Percentiles rank a stretch among this genome's conserved stretches.
phyloP scores from a whole-genome alignment of 164 flowering plant species.

The Macadamia tetraphylla region DNA sequence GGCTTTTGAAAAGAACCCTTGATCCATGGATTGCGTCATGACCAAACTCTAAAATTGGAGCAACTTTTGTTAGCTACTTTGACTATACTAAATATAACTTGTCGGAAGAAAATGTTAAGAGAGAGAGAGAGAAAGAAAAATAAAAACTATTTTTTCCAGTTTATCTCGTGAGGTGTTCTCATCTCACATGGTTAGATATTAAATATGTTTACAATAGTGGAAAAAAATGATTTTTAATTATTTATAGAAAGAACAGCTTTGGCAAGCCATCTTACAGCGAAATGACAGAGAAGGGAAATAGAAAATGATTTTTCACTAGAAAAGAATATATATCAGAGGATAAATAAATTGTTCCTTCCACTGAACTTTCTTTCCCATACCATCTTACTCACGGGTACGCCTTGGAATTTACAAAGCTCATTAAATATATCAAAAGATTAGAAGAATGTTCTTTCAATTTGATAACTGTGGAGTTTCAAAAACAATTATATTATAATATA shows the following conservation, averaged over 20 bases:
- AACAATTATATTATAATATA: background rate
- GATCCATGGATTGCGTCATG: no score
- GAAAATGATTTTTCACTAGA: constrained; percentile 20
- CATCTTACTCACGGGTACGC: constrained; percentile 35
- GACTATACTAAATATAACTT: background rate
- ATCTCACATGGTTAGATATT: background rate
- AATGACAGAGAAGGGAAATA: constrained; percentile 14
- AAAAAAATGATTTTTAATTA: background rate
- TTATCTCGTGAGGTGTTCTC: background rate
- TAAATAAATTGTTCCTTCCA: constrained; percentile 18
- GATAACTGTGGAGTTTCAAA: background rate
- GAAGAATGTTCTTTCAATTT: constrained; percentile 20
- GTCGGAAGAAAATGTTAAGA: background rate
- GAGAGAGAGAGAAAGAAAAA: no score
- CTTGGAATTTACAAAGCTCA: constrained; percentile 21
- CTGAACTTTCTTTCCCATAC: constrained; percentile 16
- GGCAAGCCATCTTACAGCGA: constrained; percentile 12
- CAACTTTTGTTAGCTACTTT: background rate
- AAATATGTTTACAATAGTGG: background rate
- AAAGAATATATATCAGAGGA: constrained; percentile 11
- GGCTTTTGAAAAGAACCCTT: no score
- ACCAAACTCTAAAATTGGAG: background rate
- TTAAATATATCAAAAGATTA: constrained; percentile 6
- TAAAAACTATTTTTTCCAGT: background rate
- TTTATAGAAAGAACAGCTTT: constrained; percentile 10